Evolutionary conservation across 441 rosid species (phyloP), one percentile per base, ranked within the genome.

Genomic region (Populus hybrid): DNA sequence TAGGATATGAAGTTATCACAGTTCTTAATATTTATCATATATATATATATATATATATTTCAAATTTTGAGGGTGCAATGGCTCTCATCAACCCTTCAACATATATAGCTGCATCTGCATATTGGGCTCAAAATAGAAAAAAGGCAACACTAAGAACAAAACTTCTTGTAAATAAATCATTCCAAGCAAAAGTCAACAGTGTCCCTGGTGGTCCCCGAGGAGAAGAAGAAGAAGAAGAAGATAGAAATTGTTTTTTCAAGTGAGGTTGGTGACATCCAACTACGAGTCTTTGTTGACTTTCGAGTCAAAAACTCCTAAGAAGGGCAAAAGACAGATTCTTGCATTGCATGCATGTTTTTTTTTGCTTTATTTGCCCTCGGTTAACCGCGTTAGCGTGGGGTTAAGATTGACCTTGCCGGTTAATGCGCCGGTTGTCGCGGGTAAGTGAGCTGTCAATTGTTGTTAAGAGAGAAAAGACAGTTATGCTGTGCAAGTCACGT

Each of bases 391-490:
- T 7, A 23, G 67, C 9, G 53, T 9, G 67, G 42, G 42, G 67
- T 30, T 30, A 4, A 3, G 26, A 23, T 57, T 73, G 40, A 40
- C 73, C 14, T 32, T 71, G 80, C 79, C 85, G 83, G 76, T 34
- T 73, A 75, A 24, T 53, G 69, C 82, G 85, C 78, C 81, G 74
- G 76, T 71, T 68, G 23, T 42, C 28, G 61, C 50, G 84, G 80
- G 50, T 63, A 24, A 19, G n/a, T 70, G 46, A 70, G 77, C 69
- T 73, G 78, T 75, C 68, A 10, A 35, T 18, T 4, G 1, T 4
- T 3, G 57, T 14, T 1, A 61, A 5, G 14, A 9, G 30, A 38
- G 69, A 11, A 21, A 53, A 34, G 7, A 9, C 21, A 50, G 68
- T 14, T 1, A 64, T 8, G 24, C 35, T 69, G 73, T 34, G 42